A percentile compares a stretch with the other conserved stretches of the same genome.
Evolutionary conservation across 1,284 basidiomycete species (phyloP).

Genomic region (Fistulinella cinereoalba): DNA sequence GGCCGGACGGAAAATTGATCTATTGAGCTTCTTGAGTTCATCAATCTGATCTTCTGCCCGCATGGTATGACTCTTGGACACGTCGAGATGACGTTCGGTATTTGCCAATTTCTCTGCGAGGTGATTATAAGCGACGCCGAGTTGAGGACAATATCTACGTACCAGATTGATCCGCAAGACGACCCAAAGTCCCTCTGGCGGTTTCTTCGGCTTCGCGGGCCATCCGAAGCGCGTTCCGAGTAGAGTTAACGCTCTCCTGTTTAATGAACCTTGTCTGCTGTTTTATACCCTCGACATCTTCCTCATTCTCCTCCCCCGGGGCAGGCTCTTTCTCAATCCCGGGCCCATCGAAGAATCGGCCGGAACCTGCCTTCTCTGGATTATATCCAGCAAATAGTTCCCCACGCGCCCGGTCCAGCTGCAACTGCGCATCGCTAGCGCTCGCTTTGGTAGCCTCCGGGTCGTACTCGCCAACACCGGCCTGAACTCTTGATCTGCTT

Average conservation of each 20-base stretch:
- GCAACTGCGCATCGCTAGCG: constrained; percentile 46
- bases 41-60: constrained; percentile 92
- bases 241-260: constrained; percentile 89
- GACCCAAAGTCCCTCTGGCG: constrained; percentile 80
- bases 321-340: constrained; percentile 43
- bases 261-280: constrained; percentile 88
- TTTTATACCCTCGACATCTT: constrained; percentile 96
- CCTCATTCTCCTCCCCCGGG: constrained; percentile 84
- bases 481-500: constrained; percentile 27
- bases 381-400: constrained; percentile 77
- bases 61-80: constrained; percentile 85
- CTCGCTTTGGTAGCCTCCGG: constrained; percentile 41
- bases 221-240: constrained; percentile 89
- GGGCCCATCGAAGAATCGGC: constrained; percentile 67
- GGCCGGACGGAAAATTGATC: constrained; percentile 92
- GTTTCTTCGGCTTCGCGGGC: constrained; percentile 97
- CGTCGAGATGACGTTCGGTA: constrained; percentile 94
- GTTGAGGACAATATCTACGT: constrained; percentile 24
- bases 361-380: constrained; percentile 53
- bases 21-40: constrained; percentile 92
- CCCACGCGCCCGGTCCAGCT: constrained; percentile 65
- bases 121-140: not conserved
- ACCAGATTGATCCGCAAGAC: constrained; percentile 96
- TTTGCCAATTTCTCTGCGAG: constrained; percentile 81
- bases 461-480: constrained; percentile 18